These are phyloP conservation scores for Plantago lanceolata DNA, from an alignment of 305 asterid genomes.

Conservation along the genomic window DNA sequence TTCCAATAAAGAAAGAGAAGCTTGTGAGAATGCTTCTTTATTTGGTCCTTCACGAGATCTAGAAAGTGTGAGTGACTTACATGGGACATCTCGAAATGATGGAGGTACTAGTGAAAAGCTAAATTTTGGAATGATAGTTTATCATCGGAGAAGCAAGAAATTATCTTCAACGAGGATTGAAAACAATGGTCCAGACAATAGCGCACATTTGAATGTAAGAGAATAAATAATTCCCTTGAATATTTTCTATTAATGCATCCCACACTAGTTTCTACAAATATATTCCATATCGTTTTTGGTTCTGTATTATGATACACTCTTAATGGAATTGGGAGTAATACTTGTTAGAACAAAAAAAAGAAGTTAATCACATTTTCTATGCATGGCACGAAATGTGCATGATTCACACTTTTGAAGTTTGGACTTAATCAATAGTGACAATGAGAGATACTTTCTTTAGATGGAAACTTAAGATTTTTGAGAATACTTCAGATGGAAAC, in stretches of 20 bases:
- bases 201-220: conserved; percentile 22
- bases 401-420: neutral
- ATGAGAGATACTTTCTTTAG: neutral
- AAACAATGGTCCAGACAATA: conserved; percentile 9
- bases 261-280: neutral
- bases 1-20: conserved; percentile 6
- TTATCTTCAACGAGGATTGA: conserved; percentile 3
- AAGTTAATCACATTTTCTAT: neutral
- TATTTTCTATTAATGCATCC: neutral
- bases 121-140: conserved; percentile 6
- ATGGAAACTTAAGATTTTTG: neutral
- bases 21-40: conserved; percentile 13
- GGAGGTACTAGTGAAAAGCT: conserved; percentile 16
- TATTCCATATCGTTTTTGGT: neutral
- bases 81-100: neutral
- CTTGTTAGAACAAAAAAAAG: neutral
- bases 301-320: neutral
- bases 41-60: conserved; percentile 9
- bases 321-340: neutral
- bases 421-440: neutral
- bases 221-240: neutral
- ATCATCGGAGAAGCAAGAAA: conserved; percentile 22
- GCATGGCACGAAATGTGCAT: neutral
- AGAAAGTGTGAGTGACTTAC: neutral
- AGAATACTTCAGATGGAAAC: too few species aligned